Evolutionary conservation across 768 basidiomycete species (phyloP).

Genomic region (Psilocybe sp.): DNA sequence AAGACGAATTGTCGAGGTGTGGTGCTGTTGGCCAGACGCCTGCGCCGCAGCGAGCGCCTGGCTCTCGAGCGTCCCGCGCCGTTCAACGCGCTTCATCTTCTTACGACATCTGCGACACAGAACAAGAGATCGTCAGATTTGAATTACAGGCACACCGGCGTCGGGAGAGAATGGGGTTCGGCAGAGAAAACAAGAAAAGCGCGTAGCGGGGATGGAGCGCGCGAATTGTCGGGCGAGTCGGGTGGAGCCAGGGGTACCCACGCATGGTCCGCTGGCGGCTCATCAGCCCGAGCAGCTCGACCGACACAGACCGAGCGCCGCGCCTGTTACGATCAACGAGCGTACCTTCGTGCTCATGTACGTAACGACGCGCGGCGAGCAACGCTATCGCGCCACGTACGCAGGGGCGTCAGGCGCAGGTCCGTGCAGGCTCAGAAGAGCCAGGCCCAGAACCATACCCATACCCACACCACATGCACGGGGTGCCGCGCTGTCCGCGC

Average conservation of each 20-base stretch:
- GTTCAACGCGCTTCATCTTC: constrained; percentile 83
- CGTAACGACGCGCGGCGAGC: too few relatives aligned
- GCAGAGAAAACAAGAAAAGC: not conserved
- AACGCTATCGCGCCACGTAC: too few relatives aligned
- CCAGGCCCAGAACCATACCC: too few relatives aligned
- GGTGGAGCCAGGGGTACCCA: not conserved
- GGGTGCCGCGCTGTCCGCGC: too few relatives aligned
- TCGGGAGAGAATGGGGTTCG: not conserved
- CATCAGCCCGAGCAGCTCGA: too few relatives aligned
- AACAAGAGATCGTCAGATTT: constrained; percentile 2
- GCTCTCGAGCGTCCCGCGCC: constrained; percentile 61
- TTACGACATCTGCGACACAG: constrained; percentile 59
- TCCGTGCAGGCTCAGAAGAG: too few relatives aligned
- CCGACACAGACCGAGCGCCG: too few relatives aligned
- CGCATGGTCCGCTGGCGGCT: too few relatives aligned
- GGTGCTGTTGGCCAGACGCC: constrained; percentile 16
- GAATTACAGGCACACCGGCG: constrained; percentile 2
- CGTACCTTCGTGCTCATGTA: too few relatives aligned
- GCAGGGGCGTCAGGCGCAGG: too few relatives aligned
- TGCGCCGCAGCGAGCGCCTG: constrained; percentile 21
- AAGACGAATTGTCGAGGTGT: constrained; percentile 10
- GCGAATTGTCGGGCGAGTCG: not conserved
- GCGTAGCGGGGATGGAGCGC: not conserved
- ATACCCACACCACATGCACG: too few relatives aligned
- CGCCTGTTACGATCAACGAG: too few relatives aligned